Conservation (phyloP, 23 red algal species). For the Gracilaria domingensis region DNA sequence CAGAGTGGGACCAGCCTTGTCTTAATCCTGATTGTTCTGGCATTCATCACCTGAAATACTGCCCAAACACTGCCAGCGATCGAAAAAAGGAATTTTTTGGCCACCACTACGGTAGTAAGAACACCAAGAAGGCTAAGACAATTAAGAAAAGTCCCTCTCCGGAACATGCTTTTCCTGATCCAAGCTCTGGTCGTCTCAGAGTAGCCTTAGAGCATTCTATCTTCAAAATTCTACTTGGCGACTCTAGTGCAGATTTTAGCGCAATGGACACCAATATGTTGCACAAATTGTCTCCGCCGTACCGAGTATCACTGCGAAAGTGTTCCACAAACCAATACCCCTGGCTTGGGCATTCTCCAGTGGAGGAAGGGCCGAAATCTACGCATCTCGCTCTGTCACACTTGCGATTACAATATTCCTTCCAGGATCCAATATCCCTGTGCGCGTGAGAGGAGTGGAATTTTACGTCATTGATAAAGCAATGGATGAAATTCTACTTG, state of each 20-base stretch:
- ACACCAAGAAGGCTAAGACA: not conserved
- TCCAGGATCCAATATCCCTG: constrained; percentile 23
- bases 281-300: not conserved
- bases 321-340: no score
- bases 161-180: no score
- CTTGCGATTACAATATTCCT: constrained; percentile 9
- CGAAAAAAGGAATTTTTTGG: constrained; percentile 1
- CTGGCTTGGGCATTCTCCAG: not conserved
- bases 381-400: not conserved
- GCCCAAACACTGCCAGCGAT: no score
- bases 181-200: constrained; percentile 4
- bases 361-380: not conserved
- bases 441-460: no score
- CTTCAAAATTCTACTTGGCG: constrained; percentile 1
- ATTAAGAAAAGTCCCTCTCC: not conserved
- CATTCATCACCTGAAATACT: no score
- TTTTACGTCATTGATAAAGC: constrained; percentile 5
- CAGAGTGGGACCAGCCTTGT: not conserved
- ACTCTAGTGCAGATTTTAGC: constrained; percentile 13
- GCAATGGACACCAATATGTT: not conserved
- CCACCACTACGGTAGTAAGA: not conserved
- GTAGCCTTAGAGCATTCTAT: constrained; percentile 2
- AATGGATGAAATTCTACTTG: constrained; percentile 33
- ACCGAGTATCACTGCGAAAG: not conserved
- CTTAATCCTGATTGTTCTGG: no score